phyloP scores from a whole-genome alignment of 345 rosid genomes.

The Pugionium cornutum region DNA sequence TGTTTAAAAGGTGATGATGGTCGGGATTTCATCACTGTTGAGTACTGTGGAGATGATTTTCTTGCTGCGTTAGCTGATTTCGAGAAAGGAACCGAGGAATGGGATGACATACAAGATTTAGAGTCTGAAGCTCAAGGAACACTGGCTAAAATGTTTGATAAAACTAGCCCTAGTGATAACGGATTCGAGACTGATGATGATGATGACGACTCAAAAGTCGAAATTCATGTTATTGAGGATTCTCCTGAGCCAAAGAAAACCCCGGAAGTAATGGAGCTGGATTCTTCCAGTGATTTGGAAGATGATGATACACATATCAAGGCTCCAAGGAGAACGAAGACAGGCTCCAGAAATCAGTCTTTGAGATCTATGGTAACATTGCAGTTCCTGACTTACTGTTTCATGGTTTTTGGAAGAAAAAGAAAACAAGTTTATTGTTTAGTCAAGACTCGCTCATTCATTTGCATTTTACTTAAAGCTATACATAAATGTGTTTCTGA shows the following conservation, averaged over 20 bases:
- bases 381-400: background rate
- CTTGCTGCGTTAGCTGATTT: constrained; percentile 76
- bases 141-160: constrained; percentile 55
- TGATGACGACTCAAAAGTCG: constrained; percentile 16
- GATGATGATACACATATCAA: constrained; percentile 28
- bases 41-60: constrained; percentile 83
- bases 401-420: constrained; percentile 3
- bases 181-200: constrained; percentile 26
- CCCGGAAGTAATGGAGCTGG: constrained; percentile 52
- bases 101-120: constrained; percentile 73
- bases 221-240: constrained; percentile 53
- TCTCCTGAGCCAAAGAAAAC: constrained; percentile 49
- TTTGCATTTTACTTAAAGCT: background rate
- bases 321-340: constrained; percentile 31
- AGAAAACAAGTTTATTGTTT: background rate
- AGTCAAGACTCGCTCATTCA: background rate
- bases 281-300: constrained; percentile 60
- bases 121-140: constrained; percentile 83
- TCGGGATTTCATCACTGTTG: constrained; percentile 74
- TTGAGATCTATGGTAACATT: constrained; percentile 51
- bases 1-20: constrained; percentile 72
- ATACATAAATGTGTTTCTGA: too few relatives aligned
- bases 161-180: constrained; percentile 23
- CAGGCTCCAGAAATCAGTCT: constrained; percentile 33
- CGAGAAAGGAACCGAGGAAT: constrained; percentile 72